Evolutionary conservation across 176 grass and related monocot genomes (phyloP).

Genomic region (Triticum turgidum): DNA sequence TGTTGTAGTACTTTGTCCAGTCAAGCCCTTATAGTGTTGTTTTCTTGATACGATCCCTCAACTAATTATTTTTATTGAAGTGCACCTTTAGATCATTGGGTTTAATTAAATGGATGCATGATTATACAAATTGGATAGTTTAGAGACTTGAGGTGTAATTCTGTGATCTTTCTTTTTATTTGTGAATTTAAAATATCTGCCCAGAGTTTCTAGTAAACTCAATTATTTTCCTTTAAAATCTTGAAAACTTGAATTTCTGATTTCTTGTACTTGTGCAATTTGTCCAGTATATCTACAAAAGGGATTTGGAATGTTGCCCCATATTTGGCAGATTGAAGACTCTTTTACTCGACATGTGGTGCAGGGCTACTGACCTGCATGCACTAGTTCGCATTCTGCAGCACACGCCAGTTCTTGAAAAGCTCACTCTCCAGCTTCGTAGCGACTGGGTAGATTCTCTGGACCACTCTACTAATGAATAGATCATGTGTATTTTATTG

Average conservation of each 20-base stretch:
- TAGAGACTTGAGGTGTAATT: background rate
- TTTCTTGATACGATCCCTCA: background rate
- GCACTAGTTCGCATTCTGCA: slow-evolving; percentile 6
- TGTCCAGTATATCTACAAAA: slow-evolving; percentile 7
- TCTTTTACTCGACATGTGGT: slow-evolving; percentile 7
- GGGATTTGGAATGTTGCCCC: slow-evolving; percentile 4
- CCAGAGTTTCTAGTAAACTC: background rate
- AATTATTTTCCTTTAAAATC: background rate
- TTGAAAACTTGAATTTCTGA: background rate
- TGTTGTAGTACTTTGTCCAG: background rate
- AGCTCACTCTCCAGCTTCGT: slow-evolving; percentile 9
- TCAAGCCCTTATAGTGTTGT: background rate
- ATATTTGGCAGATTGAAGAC: slow-evolving; percentile 23
- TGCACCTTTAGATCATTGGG: background rate
- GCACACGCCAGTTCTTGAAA: background rate
- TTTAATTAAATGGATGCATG: background rate
- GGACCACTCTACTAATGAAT: background rate
- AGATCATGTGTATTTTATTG: background rate
- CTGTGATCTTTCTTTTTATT: background rate
- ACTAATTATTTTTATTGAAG: background rate
- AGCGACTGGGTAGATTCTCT: background rate
- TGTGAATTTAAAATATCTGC: background rate
- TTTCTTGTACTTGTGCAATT: background rate
- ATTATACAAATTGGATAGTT: background rate
- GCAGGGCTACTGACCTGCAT: slow-evolving; percentile 1